Percentiles rank a stretch among this genome's conserved stretches.
These are phyloP conservation scores for Aechmea fasciata DNA, from an alignment of 176 grass and related monocot genomes.

Conservation along the genomic window DNA sequence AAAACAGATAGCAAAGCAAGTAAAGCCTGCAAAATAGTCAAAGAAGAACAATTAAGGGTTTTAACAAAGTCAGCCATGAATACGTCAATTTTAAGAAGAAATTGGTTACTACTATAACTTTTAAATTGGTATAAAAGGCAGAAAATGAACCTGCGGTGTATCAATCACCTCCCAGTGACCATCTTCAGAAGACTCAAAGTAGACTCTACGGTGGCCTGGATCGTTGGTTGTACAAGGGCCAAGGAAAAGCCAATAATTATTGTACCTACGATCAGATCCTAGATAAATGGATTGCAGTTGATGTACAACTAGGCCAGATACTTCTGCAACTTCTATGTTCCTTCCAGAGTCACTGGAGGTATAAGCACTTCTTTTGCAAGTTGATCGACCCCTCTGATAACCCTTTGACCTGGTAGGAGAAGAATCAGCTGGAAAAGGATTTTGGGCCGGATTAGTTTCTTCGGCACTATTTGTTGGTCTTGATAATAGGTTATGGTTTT, in stretches of 20 bases:
- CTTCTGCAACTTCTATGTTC: constrained; percentile 24
- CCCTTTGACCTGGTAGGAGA: constrained; percentile 25
- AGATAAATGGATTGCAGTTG: constrained; percentile 62
- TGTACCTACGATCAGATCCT: constrained; percentile 88
- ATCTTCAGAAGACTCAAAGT: constrained; percentile 93
- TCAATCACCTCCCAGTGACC: constrained; percentile 89
- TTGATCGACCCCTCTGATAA: constrained; percentile 20
- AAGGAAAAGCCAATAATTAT: constrained; percentile 95
- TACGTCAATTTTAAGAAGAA: constrained; percentile 1
- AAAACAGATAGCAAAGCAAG: constrained; percentile 61
- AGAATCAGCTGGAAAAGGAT: neutral
- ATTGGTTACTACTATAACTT: neutral
- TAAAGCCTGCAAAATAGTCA: constrained; percentile 46
- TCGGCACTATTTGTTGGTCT: neutral
- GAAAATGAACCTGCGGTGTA: constrained; percentile 51
- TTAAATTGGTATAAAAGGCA: neutral
- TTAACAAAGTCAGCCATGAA: neutral
- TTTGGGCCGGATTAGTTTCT: neutral
- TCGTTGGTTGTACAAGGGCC: constrained; percentile 69
- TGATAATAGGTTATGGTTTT: constrained; percentile 18
- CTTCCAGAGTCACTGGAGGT: constrained; percentile 15
- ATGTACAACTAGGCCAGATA: constrained; percentile 18
- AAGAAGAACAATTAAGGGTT: constrained; percentile 10
- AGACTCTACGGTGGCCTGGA: constrained; percentile 85
- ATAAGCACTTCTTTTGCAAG: constrained; percentile 21